Base-by-base conservation (phyloP, 495 filamentous ascomycete species). In the Astrothelium macrocarpum region DNA sequence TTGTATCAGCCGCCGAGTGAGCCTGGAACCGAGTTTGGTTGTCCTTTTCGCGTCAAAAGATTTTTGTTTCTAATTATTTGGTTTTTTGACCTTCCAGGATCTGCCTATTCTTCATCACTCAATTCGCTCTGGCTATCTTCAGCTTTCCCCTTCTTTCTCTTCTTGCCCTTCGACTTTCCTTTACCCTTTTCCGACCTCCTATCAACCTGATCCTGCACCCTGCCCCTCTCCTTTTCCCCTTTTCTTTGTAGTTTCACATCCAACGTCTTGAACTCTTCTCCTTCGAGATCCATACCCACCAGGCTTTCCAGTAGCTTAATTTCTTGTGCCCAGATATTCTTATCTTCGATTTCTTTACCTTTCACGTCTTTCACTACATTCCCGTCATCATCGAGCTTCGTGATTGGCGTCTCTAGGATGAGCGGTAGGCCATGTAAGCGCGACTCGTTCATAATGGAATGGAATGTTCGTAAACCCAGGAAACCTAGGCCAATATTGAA, bases 401-500 rank as follows among this genome's bases (percentile, higher is more conserved):
- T 88, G 68, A 96, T 93, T 18, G 94, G 94, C 43, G 94, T 97
- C 76, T 98, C 94, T 20, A 98, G 80, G 5, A 98, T 84, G 86
- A 98, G 90, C 2, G 94, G 94, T 59, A 97, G 68, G 12, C 83
- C 84, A 69, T 90, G 81, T 45, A 97, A 88, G 0, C 83, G 78
- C 36, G 75, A 77, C 73, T 90, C 85, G 73, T 98, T 97, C 80
- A 97, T 86, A 36, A 98, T 78, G 69, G 89, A 90, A 72, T 93
- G 88, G 70, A 98, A 98, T 1, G 91, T 88, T 32, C 90, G 83
- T 10, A 98, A 78, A 1, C 94, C 94, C 0, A 98, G 77, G 73
- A 92, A 98, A 0, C 94, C 94, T 0, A 88, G 89, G 2, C 94
- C 94, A 65, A 98, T 97, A 71, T 96, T 97, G 32, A 90, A 87